A percentile compares a stretch with the other conserved stretches of the same genome.
These are phyloP conservation scores for Tagetes erecta DNA, from an alignment of 129 eudicot genomes.

Conservation along the genomic window DNA sequence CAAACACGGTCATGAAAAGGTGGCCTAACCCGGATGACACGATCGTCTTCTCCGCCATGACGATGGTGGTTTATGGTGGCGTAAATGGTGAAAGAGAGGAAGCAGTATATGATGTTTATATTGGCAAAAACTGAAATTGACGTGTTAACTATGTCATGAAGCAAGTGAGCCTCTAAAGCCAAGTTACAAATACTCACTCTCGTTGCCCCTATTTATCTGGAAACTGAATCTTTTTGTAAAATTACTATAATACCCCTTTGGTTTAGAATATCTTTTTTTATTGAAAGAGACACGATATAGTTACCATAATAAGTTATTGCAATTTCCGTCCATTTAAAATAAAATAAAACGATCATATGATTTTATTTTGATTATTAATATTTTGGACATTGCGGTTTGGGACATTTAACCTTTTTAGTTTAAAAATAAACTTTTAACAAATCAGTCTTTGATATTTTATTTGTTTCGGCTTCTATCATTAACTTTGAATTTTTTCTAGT, in stretches of 20 bases:
- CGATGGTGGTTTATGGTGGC: conserved; percentile 11
- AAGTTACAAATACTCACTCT: conserved; percentile 37
- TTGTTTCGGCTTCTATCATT: no score
- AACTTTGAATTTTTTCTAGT: no score
- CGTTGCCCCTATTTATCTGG: not conserved
- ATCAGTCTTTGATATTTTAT: no score
- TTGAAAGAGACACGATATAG: not conserved
- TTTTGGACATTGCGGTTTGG: no score
- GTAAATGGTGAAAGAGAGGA: not conserved
- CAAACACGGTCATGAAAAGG: conserved; percentile 56
- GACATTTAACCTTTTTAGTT: no score
- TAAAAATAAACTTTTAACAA: no score
- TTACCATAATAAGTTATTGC: no score
- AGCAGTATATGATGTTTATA: not conserved
- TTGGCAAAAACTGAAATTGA: no score
- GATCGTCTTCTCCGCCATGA: conserved; percentile 33
- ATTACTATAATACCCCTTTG: conserved; percentile 22
- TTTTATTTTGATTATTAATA: no score
- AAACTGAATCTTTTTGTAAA: not conserved
- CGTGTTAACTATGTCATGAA: conserved; percentile 24
- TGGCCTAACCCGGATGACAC: conserved; percentile 46
- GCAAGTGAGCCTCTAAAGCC: conserved; percentile 40
- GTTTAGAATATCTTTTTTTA: not conserved
- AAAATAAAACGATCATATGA: no score
- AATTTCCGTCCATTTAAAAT: no score